Base-by-base conservation (phyloP, 1,284 basidiomycete species). In the Inonotus obliquus region DNA sequence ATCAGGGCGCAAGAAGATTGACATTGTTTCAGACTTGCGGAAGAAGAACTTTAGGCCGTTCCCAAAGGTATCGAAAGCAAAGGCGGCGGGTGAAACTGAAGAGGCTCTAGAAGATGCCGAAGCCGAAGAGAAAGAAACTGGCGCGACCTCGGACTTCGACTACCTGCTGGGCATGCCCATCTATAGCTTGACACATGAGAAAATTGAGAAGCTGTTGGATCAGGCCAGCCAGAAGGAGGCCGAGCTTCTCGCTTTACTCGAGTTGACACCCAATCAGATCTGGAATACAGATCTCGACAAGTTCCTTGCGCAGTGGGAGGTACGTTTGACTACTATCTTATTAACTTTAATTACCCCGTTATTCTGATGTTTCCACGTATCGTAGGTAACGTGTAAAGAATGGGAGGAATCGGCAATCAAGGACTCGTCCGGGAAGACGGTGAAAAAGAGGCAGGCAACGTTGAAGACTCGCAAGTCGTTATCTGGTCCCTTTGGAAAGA, bases 101-200 rank as follows among this genome's bases (percentile, higher is more conserved):
- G 83, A 85, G 1, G 82, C 81, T 0, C 77, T 82, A 3, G 85
- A 90, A 37, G 79, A 79, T 4, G 85, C 84, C 6, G 80, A 79
- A 2, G 78, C 74, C 2, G 77, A 75, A 23, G 75, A 78, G 35
- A 69, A 54, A 65, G 69, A 23, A 69, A 73, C 45, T 65, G 80
- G 79, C 19, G 71, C 75, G 4, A 73, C 79, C 19, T 83, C 82
- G 45, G 97, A 98, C 75, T 99, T 81, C 71, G 96, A 99, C 73
- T 99, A 99, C 76, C 76, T 99, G 63, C 78, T 99, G 63, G 87
- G 91, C 29, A 99, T 99, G 96, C 79, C 92, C 4, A 96, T 99
- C 72, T 96, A 87, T 80, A 98, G 89, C 75, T 79, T 99, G 77
- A 99, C 97, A 1, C 87, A 84, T 67, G 96, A 99, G 76, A 96